These are phyloP conservation scores for Pseudoperonospora humuli DNA, from an alignment of 352 stramenopile species.

Conservation along the genomic window DNA sequence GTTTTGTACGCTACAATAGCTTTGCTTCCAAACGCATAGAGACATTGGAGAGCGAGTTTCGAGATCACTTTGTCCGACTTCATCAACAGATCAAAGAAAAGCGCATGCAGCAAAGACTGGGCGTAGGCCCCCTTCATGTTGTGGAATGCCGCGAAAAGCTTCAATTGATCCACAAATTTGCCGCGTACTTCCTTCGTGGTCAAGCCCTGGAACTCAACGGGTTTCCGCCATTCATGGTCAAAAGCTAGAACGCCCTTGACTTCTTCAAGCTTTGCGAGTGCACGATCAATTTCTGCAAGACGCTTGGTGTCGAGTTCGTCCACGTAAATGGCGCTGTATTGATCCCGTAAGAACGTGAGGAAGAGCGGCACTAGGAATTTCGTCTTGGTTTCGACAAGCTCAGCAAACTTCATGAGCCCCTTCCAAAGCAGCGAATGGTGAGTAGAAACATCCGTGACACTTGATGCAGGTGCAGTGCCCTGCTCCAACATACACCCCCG, in stretches of 20 bases:
- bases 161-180: constrained; percentile 79
- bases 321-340: constrained; percentile 69
- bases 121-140: constrained; percentile 86
- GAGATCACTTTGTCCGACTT: constrained; percentile 85
- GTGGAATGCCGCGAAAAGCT: constrained; percentile 73
- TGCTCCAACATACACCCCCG: constrained; percentile 50
- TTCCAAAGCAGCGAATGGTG: constrained; percentile 83
- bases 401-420: constrained; percentile 57
- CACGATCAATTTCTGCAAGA: constrained; percentile 36
- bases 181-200: constrained; percentile 68
- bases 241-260: constrained; percentile 10
- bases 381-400: constrained; percentile 76
- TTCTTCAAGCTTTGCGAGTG: constrained; percentile 36
- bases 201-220: constrained; percentile 30
- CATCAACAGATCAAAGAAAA: constrained; percentile 87
- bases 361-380: constrained; percentile 86
- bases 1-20: constrained; percentile 82
- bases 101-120: constrained; percentile 59
- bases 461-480: constrained; percentile 30
- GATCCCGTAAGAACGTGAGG: constrained; percentile 68
- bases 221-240: constrained; percentile 25
- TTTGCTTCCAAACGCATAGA: constrained; percentile 81
- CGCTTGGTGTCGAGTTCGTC: constrained; percentile 53
- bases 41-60: constrained; percentile 78
- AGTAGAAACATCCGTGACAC: constrained; percentile 55